Conservation (phyloP, 192 early-diverging fungal genomes). For the Lunasporangiospora selenospora region DNA sequence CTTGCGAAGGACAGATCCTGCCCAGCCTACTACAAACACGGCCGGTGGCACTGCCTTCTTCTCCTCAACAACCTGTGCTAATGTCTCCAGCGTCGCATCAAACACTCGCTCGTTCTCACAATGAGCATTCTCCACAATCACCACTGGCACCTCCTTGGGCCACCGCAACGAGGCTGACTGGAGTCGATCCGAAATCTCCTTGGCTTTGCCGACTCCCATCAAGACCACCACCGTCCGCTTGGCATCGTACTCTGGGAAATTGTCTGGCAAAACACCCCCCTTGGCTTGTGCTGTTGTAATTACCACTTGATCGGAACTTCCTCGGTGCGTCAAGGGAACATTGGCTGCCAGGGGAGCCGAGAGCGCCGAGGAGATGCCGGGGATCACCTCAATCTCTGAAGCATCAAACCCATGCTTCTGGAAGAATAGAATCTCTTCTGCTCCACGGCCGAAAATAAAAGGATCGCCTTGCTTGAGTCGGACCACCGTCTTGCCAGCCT, state of each 20-base stretch:
- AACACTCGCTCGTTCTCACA: constrained; percentile 77
- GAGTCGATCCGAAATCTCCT: constrained; percentile 65
- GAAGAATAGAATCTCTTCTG: constrained; percentile 85
- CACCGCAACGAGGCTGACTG: constrained; percentile 54
- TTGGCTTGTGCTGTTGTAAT: constrained; percentile 82
- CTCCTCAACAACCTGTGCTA: constrained; percentile 68
- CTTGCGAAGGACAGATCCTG: constrained; percentile 47
- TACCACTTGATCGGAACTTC: constrained; percentile 85
- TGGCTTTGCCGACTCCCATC: constrained; percentile 83
- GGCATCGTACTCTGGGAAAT: constrained; percentile 66
- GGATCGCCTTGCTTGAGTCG: constrained; percentile 94
- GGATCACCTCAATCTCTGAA: constrained; percentile 70
- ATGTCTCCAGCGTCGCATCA: constrained; percentile 64
- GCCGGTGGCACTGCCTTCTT: constrained; percentile 75
- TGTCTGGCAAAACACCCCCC: constrained; percentile 77
- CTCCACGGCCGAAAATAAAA: constrained; percentile 92
- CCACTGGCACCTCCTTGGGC: constrained; percentile 71
- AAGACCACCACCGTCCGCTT: constrained; percentile 83
- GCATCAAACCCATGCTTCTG: constrained; percentile 65
- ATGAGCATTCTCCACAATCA: constrained; percentile 86
- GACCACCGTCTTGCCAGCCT: constrained; percentile 72
- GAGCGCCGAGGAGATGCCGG: constrained; percentile 81
- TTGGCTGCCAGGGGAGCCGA: constrained; percentile 75
- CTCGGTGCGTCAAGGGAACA: constrained; percentile 90
- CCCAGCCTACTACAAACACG: constrained; percentile 80